These are phyloP conservation scores for Hura crepitans DNA, from an alignment of 441 rosid genomes.

Conservation along the genomic window DNA sequence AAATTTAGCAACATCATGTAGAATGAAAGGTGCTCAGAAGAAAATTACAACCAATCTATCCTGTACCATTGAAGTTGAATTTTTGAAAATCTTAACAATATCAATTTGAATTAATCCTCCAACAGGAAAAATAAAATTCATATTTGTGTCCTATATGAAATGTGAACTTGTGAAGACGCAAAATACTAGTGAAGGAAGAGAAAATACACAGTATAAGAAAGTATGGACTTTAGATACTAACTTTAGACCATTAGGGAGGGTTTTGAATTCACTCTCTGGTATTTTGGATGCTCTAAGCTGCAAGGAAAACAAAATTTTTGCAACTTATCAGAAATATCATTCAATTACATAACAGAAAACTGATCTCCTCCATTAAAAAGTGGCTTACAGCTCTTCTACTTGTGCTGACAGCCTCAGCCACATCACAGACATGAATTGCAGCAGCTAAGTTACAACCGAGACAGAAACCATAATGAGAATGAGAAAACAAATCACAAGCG, in stretches of 20 bases:
- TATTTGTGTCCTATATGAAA: background rate
- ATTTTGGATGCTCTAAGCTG: slow-evolving; percentile 82
- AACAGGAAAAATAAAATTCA: background rate
- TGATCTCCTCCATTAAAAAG: background rate
- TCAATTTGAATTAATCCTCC: background rate
- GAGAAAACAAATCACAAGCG: background rate
- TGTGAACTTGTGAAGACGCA: background rate
- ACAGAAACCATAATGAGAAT: background rate
- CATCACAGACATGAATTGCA: slow-evolving; percentile 41
- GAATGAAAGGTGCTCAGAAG: background rate
- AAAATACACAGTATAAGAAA: background rate
- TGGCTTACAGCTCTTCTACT: slow-evolving; percentile 87
- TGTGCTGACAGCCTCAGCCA: slow-evolving; percentile 80
- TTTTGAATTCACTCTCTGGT: slow-evolving; percentile 69
- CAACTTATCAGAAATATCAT: slow-evolving; percentile 5
- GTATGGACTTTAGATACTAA: slow-evolving; percentile 31
- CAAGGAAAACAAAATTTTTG: slow-evolving; percentile 23
- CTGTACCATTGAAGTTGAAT: background rate
- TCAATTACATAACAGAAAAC: background rate
- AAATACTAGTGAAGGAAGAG: background rate
- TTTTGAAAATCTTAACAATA: slow-evolving; percentile 8
- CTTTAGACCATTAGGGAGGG: slow-evolving; percentile 85
- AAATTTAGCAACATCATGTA: background rate
- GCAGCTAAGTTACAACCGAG: slow-evolving; percentile 42
- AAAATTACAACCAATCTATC: background rate